Percentiles rank a stretch among this genome's conserved stretches.
Conservation (phyloP, 1,284 basidiomycete genomes). For the Ceratobasidium sp. region DNA sequence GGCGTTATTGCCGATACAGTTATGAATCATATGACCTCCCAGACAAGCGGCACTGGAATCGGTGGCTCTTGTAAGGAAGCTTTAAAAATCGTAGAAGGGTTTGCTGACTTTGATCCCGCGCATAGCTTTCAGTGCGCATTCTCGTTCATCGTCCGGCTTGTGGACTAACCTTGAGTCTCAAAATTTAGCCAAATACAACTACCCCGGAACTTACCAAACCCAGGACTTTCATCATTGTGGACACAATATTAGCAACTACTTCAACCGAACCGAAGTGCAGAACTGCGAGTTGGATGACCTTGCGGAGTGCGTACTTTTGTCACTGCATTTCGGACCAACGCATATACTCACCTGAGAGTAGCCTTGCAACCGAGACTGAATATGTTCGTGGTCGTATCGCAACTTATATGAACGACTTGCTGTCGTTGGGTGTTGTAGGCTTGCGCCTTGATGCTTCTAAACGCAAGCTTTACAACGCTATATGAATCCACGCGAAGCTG, state of each 20-base stretch:
- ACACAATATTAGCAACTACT: slow-evolving; percentile 37
- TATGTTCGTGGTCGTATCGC: slow-evolving; percentile 69
- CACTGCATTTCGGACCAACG: slow-evolving; percentile 15
- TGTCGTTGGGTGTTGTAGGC: slow-evolving; percentile 73
- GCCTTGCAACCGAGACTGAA: slow-evolving; percentile 69
- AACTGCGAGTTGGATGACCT: slow-evolving; percentile 59
- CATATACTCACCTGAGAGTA: slow-evolving; percentile 3
- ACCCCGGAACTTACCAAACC: no score
- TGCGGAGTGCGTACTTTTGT: slow-evolving; percentile 43
- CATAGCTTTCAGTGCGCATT: slow-evolving; percentile 31
- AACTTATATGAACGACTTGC: slow-evolving; percentile 69
- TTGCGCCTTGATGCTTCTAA: slow-evolving; percentile 76
- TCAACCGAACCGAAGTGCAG: slow-evolving; percentile 73
- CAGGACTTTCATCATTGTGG: slow-evolving; percentile 20
- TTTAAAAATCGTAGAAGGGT: background rate
- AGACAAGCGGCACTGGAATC: slow-evolving; percentile 40
- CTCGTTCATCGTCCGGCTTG: background rate
- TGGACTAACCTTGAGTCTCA: background rate
- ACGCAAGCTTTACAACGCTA: slow-evolving; percentile 59
- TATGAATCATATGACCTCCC: slow-evolving; percentile 47
- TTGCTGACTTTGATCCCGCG: background rate
- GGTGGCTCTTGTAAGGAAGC: slow-evolving; percentile 40
- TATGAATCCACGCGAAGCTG: background rate
- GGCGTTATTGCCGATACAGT: slow-evolving; percentile 50
- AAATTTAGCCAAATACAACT: slow-evolving; percentile 19